phyloP scores from a whole-genome alignment of 192 early-diverging fungal species.

The Entomortierella lignicola region DNA sequence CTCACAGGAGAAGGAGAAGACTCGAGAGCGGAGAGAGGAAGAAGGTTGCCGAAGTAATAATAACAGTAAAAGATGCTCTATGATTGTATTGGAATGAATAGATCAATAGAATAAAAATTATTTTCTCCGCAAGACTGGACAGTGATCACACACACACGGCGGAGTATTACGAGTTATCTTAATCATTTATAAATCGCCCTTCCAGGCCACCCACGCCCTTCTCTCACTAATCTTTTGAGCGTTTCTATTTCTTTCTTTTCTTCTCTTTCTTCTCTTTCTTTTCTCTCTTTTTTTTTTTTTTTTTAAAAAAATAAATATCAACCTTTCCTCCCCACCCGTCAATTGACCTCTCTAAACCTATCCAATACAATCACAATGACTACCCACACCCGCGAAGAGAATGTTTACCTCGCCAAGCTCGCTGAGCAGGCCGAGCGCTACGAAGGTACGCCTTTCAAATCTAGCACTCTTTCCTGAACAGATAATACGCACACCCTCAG shows the following conservation, averaged over 20 bases:
- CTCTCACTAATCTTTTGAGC: slow-evolving; percentile 3
- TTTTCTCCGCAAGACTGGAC: background rate
- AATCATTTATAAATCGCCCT: background rate
- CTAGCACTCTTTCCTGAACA: no score
- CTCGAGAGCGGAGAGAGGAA: background rate
- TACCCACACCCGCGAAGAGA: slow-evolving; percentile 52
- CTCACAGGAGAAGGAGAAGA: background rate
- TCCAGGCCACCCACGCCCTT: background rate
- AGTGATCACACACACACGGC: background rate
- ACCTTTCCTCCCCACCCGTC: background rate
- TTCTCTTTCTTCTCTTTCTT: slow-evolving; percentile 6
- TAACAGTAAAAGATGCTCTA: background rate
- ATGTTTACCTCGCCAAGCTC: slow-evolving; percentile 99
- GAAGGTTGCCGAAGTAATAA: slow-evolving; percentile 15
- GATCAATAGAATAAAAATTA: background rate
- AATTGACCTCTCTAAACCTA: background rate
- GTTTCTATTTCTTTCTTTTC: background rate
- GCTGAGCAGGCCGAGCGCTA: slow-evolving; percentile 99
- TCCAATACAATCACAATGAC: slow-evolving; percentile 17
- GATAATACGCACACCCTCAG: no score
- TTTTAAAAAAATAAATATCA: no score
- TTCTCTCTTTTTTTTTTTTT: slow-evolving; percentile 11
- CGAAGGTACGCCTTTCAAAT: slow-evolving; percentile 75
- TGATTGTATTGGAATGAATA: background rate
- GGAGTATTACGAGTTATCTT: no score